Base-by-base conservation (phyloP, 768 basidiomycete species). In the Lactarius sanguifluus region DNA sequence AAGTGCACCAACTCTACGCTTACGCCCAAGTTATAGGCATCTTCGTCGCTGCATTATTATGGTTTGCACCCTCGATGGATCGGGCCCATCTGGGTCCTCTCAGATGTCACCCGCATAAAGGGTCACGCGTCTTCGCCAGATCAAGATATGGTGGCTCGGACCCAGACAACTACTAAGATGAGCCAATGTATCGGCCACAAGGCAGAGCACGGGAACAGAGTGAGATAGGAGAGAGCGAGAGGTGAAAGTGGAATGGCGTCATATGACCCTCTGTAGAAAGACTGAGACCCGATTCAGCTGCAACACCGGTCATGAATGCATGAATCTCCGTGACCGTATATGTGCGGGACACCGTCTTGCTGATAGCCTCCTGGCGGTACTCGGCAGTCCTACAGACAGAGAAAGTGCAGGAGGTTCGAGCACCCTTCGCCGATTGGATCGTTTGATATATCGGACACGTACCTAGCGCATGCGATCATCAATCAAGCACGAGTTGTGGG, bases 61-160 rank as follows among this genome's bases (percentile, higher is more conserved):
- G 5, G 12, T 38, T n/a, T 16, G 36, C 45, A 40, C 65, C 65
- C 43, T 32, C 52, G 32, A 57, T 57, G 65, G 65, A 62, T 62
- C 61, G 61, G 45, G n/a, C n/a, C 9, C 38, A 25, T 54, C 47
- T 34, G 40, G 59, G 64, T 34, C 45, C 52, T 13, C 36, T 52
- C 52, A n/a, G 64, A 64, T 59, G n/a, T 57, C 57, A 13, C 45
- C 41, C 15, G 18, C 41, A 18, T 45, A 34, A 9, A 2, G 59
- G 59, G 38, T 66, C 61, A 66, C 47, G 56, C 61, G 56, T 30
- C 30, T 25, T 41, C 25, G 25, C 34, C 43, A 28, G 20, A 58
- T 62, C 50, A 30, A 30, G 45, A 64, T 34, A 38, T 40, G 62
- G 43, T 25, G 47, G n/a, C 12, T 47, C 47, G 47, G 30, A 32